Percentiles rank a stretch among this genome's conserved stretches.
Conservation (phyloP, 495 filamentous ascomycete genomes). For the Ascobolus immersus region DNA sequence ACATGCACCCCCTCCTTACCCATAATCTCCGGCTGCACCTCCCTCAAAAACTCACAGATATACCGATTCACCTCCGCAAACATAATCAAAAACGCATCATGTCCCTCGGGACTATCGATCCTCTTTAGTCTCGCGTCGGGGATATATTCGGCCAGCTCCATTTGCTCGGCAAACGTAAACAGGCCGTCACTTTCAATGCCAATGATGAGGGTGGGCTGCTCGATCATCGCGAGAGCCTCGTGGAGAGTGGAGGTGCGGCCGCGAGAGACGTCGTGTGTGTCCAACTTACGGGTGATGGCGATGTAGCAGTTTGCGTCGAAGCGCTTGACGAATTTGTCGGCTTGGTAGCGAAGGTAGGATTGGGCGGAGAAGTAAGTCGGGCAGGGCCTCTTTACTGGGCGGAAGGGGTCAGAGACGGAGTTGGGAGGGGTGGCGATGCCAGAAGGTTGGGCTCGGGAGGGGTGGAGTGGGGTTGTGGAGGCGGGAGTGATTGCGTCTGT, state of each 20-base stretch:
- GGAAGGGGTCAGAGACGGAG: slow-evolving; percentile 16
- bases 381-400: slow-evolving; percentile 22
- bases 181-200: slow-evolving; percentile 88
- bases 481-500: not conserved
- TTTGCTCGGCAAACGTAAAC: slow-evolving; percentile 88
- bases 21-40: slow-evolving; percentile 74
- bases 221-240: slow-evolving; percentile 51
- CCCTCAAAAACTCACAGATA: slow-evolving; percentile 58
- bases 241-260: slow-evolving; percentile 30
- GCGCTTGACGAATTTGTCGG: slow-evolving; percentile 80
- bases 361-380: slow-evolving; percentile 92
- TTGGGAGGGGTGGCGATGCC: slow-evolving; percentile 9
- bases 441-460: not conserved
- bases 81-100: slow-evolving; percentile 87
- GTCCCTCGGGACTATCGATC: slow-evolving; percentile 82
- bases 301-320: slow-evolving; percentile 99
- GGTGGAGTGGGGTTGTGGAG: slow-evolving; percentile 3
- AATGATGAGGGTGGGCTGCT: slow-evolving; percentile 69
- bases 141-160: slow-evolving; percentile 67
- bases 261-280: slow-evolving; percentile 82
- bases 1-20: slow-evolving; percentile 21
- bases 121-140: slow-evolving; percentile 49
- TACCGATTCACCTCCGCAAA: slow-evolving; percentile 89
- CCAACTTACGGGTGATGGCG: slow-evolving; percentile 93
- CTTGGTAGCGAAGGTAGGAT: slow-evolving; percentile 95